Percentiles rank a stretch among this genome's conserved stretches.
Evolutionary conservation across 2,329 filamentous ascomycete species (phyloP).

Genomic region (Simplicillium sp.): DNA sequence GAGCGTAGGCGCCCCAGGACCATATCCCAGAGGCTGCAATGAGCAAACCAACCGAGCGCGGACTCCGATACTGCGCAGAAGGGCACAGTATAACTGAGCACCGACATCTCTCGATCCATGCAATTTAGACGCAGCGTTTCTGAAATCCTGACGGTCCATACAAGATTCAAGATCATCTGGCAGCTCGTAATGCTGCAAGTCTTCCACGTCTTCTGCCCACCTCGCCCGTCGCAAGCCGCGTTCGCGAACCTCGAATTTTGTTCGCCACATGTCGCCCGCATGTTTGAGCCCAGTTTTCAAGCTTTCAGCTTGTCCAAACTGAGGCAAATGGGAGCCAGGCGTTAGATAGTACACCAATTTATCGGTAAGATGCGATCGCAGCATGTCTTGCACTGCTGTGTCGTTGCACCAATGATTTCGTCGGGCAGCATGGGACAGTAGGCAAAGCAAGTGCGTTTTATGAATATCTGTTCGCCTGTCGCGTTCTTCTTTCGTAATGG

Average conservation of each 20-base stretch:
- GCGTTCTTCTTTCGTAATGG: constrained; percentile 44
- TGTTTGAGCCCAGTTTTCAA: constrained; percentile 72
- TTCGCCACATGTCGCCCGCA: constrained; percentile 56
- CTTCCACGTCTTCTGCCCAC: constrained; percentile 63
- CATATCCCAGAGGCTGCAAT: constrained; percentile 70
- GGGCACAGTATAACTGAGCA: constrained; percentile 80
- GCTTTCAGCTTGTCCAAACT: constrained; percentile 67
- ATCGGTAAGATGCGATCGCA: constrained; percentile 56
- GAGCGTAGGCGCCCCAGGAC: constrained; percentile 39
- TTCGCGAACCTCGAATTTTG: constrained; percentile 61
- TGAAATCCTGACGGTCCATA: constrained; percentile 65
- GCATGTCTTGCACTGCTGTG: constrained; percentile 50
- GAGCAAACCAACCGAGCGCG: constrained; percentile 82
- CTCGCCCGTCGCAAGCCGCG: constrained; percentile 59
- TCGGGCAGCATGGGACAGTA: constrained; percentile 66
- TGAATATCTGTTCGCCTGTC: constrained; percentile 63
- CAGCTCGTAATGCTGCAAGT: constrained; percentile 49
- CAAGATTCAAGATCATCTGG: constrained; percentile 57
- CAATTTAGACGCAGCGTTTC: constrained; percentile 55
- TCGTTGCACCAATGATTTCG: constrained; percentile 91
- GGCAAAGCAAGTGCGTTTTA: constrained; percentile 74
- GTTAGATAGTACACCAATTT: constrained; percentile 60
- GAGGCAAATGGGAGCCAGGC: constrained; percentile 55
- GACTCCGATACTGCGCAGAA: constrained; percentile 75
- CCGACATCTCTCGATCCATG: constrained; percentile 83